Evolutionary conservation across 768 basidiomycete species (phyloP).

Genomic region (Macrocybe gigantea): DNA sequence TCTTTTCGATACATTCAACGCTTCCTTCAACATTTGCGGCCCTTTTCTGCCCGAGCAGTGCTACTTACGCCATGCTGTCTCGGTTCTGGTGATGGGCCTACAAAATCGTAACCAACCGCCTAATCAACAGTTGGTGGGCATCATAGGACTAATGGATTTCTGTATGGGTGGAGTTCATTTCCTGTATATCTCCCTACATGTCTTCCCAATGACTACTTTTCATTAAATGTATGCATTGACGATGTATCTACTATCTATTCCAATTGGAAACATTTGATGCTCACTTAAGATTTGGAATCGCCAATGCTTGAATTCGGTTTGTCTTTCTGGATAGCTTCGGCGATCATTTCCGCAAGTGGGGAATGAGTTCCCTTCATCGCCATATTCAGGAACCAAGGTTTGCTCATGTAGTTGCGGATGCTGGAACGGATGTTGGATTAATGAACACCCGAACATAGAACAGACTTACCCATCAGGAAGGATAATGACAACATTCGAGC

Average conservation of each 20-base stretch:
- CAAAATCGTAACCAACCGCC: conserved; percentile 41
- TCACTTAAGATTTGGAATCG: no score
- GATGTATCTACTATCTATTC: no score
- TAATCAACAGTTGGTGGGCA: conserved; percentile 54
- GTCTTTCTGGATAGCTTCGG: conserved; percentile 16
- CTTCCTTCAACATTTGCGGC: conserved; percentile 28
- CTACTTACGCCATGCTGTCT: conserved; percentile 53
- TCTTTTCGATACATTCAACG: neutral
- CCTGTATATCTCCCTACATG: conserved; percentile 17
- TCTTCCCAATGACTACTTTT: neutral
- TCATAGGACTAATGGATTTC: conserved; percentile 28
- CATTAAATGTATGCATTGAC: neutral
- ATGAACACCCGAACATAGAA: conserved; percentile 1
- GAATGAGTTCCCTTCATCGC: conserved; percentile 52
- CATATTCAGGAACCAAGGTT: conserved; percentile 82
- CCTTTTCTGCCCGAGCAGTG: conserved; percentile 77
- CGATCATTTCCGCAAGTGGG: conserved; percentile 44
- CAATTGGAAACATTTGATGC: no score
- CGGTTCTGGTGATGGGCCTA: conserved; percentile 82
- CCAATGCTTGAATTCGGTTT: no score
- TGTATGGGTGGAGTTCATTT: conserved; percentile 26
- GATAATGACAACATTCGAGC: conserved; percentile 83
- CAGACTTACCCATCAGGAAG: conserved; percentile 81
- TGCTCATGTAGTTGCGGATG: conserved; percentile 92
- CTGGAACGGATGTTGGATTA: conserved; percentile 29